A percentile compares a stretch with the other conserved stretches of the same genome.
Conservation (phyloP, 805 yeast genomes). For the Wickerhamiella qilinensis region DNA sequence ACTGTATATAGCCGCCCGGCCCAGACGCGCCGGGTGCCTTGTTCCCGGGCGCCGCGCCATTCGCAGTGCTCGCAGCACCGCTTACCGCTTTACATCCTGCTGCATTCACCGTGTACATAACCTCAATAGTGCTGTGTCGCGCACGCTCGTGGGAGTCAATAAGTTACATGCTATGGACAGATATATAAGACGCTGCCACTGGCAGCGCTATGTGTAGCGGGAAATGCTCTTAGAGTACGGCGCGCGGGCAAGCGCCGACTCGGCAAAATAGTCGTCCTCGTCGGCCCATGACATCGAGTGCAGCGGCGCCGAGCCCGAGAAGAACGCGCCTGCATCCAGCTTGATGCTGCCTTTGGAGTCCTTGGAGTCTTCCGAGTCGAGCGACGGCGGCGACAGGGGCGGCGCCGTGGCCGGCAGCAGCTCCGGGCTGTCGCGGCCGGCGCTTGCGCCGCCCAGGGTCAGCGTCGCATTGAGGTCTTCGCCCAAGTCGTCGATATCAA, state of each 20-base stretch:
- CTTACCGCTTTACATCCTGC: no score
- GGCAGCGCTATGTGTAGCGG: background rate
- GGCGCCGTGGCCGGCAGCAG: background rate
- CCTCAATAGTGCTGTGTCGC: no score
- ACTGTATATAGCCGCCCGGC: no score
- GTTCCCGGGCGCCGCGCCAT: no score
- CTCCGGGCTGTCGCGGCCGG: background rate
- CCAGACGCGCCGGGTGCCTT: no score
- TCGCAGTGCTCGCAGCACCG: no score
- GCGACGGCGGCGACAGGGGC: background rate
- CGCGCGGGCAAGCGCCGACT: background rate
- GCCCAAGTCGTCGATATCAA: conserved; percentile 1
- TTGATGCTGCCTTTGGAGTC: background rate
- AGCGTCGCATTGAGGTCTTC: no score
- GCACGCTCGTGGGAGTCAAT: no score
- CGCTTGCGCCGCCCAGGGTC: background rate
- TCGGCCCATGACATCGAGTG: conserved; percentile 6
- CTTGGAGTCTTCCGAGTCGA: background rate
- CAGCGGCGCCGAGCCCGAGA: background rate
- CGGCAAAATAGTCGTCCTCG: conserved; percentile 4
- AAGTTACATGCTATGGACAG: no score
- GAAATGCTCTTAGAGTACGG: background rate
- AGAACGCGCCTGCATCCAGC: background rate
- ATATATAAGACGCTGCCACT: no score
- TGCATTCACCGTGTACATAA: no score